A percentile compares a stretch with the other conserved stretches of the same genome.
These are phyloP conservation scores for Yamadazyma buinensis DNA, from an alignment of 1,139 yeast genomes.

Conservation along the genomic window DNA sequence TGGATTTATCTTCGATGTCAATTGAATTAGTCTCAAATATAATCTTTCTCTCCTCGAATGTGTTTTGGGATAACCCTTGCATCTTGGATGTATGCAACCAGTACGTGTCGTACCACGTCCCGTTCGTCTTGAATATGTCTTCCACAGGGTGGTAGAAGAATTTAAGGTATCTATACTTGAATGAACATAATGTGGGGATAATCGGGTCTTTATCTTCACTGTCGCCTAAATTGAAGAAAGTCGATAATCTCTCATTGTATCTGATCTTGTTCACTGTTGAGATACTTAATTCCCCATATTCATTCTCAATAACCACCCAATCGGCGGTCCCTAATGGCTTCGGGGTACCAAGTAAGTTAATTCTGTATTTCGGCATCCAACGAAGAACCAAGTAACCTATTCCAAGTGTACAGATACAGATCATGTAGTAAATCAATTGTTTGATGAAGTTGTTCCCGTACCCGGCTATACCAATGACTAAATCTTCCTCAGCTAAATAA, in stretches of 20 bases:
- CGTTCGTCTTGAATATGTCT: conserved; percentile 79
- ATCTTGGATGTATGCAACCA: conserved; percentile 65
- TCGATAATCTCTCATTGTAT: conserved; percentile 69
- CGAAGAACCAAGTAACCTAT: conserved; percentile 66
- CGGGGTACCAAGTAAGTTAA: conserved; percentile 61
- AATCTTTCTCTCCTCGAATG: conserved; percentile 61
- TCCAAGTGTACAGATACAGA: conserved; percentile 65
- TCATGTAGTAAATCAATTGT: conserved; percentile 42
- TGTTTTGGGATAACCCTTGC: conserved; percentile 68
- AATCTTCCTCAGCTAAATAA: conserved; percentile 92
- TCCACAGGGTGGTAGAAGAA: conserved; percentile 82
- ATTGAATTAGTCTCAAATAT: conserved; percentile 79
- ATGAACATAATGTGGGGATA: conserved; percentile 65
- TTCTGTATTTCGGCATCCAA: conserved; percentile 81
- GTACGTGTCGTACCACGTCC: conserved; percentile 76
- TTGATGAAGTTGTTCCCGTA: conserved; percentile 55
- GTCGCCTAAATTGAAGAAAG: conserved; percentile 46
- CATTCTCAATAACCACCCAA: conserved; percentile 93
- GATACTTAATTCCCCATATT: conserved; percentile 78
- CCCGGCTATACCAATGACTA: conserved; percentile 92
- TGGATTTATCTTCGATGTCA: conserved; percentile 71
- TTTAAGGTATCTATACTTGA: conserved; percentile 79
- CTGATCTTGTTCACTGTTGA: conserved; percentile 52
- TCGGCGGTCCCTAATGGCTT: conserved; percentile 77
- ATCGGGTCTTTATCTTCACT: conserved; percentile 49